Evolutionary conservation across 768 basidiomycete species (phyloP), one percentile per base, ranked within the genome.

Genomic region (Lyophyllum decastes): DNA sequence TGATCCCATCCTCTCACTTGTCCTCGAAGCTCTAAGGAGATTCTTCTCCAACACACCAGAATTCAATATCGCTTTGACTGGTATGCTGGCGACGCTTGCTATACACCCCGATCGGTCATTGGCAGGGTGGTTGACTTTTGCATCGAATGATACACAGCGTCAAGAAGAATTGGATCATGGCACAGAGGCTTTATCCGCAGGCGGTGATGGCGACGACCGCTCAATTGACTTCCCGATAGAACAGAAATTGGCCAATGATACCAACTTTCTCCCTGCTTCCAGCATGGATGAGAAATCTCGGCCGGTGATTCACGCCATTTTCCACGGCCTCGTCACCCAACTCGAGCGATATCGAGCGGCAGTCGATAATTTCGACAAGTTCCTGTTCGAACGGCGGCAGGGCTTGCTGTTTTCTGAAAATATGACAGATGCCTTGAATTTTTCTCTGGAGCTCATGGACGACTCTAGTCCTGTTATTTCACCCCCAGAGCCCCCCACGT

Each of bases 331-430:
- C 4, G 87, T 94, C 43, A 78, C 82, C 17, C 92, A 95, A 63
- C 81, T 98, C 9, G 90, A 94, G 64, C 79, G 82, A 45, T 95
- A 95, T 73, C 87, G 94, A 7, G 77, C 82, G 40, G 69, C 80
- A 19, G 86, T 96, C 26, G 81, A 88, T 21, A 76, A 88, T 46
- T 97, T 98, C 67, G 94, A 98, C 75, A 83, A 82, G 66, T 92
- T 85, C 66, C 82, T 98, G 2, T 70, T 85, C 1, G 93, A 98
- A 72, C 83, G 96, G 34, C 83, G 96, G 17, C 90, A 89, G 67
- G 95, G 95, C 1, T 78, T 98, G 9, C 73, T 96, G 17, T 97
- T 96, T 71, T 89, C 90, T 3, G 95, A 97, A 73, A 95, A 95
- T 68, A 75, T 97, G 34, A 90, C 87, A 7, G 96, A 98, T 65